phyloP scores from a whole-genome alignment of 768 basidiomycete genomes.

The Leccinum subtestaceum region DNA sequence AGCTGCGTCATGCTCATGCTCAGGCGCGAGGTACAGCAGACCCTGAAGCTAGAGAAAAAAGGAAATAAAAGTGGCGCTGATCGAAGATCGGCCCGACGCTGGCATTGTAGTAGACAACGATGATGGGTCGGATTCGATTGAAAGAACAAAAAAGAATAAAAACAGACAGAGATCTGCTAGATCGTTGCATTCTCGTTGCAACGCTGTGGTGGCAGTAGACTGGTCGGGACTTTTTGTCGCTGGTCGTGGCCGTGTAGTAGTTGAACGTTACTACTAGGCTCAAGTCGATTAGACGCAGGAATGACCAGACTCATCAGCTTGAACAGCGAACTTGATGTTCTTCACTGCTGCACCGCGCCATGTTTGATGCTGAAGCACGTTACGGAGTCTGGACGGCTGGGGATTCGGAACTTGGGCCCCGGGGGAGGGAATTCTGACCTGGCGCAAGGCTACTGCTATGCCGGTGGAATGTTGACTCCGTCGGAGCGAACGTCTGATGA shows the following conservation, averaged over 20 bases:
- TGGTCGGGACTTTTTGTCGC: no score
- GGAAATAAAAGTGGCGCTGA: not conserved
- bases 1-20: no score
- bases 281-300: not conserved
- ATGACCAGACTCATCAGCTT: not conserved
- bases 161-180: no score
- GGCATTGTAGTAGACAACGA: no score
- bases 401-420: not conserved
- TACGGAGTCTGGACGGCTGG: not conserved
- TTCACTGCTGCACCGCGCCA: not conserved
- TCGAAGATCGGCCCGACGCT: not conserved
- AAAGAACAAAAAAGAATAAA: no score
- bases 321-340: not conserved
- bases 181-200: no score
- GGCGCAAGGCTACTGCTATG: not conserved
- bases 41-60: not conserved
- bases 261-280: not conserved
- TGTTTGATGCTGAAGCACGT: not conserved
- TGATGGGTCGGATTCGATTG: not conserved
- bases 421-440: not conserved
- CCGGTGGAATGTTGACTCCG: not conserved
- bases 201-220: no score
- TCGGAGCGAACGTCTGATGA: not conserved
- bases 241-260: no score
- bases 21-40: not conserved